These are phyloP conservation scores for Pseudonitzschia delicatissima DNA, from an alignment of 108 stramenopile genomes.

Conservation along the genomic window DNA sequence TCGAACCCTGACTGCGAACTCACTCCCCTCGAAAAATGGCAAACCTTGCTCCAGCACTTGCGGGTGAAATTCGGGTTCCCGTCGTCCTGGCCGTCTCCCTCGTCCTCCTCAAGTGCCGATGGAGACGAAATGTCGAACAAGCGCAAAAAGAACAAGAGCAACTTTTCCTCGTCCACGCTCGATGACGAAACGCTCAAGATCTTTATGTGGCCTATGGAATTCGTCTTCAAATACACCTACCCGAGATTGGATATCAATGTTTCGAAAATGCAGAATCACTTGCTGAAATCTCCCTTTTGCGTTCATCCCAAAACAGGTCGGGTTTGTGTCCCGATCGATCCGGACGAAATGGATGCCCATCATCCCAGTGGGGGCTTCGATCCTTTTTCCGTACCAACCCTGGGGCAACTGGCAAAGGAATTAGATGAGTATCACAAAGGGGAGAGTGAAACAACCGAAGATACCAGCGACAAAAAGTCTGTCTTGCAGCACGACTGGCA, in stretches of 20 bases:
- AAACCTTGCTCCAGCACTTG: conserved; percentile 63
- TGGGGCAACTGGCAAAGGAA: conserved; percentile 70
- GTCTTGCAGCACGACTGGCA: conserved; percentile 56
- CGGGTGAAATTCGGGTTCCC: conserved; percentile 36
- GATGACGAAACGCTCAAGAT: conserved; percentile 12
- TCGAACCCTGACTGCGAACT: conserved; percentile 23
- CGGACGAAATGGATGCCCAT: conserved; percentile 40
- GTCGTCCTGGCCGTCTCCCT: conserved; percentile 1
- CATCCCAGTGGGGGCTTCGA: conserved; percentile 48
- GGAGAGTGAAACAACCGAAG: conserved; percentile 10
- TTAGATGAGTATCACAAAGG: conserved; percentile 48
- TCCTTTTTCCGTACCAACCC: conserved; percentile 85
- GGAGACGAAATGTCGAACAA: neutral
- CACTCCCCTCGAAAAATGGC: conserved; percentile 81
- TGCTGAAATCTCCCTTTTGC: conserved; percentile 98
- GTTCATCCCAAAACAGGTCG: conserved; percentile 99
- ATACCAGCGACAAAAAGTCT: neutral
- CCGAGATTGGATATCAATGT: conserved; percentile 99
- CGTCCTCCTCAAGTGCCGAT: neutral
- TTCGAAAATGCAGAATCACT: conserved; percentile 98
- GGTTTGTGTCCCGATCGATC: conserved; percentile 96
- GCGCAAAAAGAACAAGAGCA: conserved; percentile 16
- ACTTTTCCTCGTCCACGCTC: conserved; percentile 17
- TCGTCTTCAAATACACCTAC: conserved; percentile 91
- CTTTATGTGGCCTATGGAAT: conserved; percentile 86